Evolutionary conservation across 345 rosid species (phyloP).

Genomic region (Orychophragmus violaceus): DNA sequence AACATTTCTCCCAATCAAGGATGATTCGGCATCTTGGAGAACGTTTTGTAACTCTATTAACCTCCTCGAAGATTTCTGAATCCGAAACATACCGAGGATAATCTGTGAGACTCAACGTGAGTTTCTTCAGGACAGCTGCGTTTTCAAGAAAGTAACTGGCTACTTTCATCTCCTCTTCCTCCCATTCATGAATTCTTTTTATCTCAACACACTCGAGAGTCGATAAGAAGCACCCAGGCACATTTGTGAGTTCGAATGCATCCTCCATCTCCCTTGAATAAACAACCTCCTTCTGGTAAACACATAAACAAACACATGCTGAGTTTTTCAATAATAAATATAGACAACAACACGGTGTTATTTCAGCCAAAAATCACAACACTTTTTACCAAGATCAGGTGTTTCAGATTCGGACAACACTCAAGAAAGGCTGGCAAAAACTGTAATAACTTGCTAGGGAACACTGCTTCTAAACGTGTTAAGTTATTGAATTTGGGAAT

Average conservation of each 20-base stretch:
- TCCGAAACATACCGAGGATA: neutral
- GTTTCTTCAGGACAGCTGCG: constrained; percentile 1
- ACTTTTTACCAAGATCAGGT: too few species aligned
- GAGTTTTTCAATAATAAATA: neutral
- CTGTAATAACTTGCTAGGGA: neutral
- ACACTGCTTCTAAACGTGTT: neutral
- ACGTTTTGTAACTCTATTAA: too few species aligned
- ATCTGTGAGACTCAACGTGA: neutral
- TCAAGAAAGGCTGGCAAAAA: too few species aligned
- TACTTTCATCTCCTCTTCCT: neutral
- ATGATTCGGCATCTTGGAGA: neutral
- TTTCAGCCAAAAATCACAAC: too few species aligned
- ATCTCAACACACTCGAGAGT: constrained; percentile 13
- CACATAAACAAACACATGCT: too few species aligned
- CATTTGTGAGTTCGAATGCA: neutral
- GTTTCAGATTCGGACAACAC: too few species aligned
- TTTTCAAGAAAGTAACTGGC: too few species aligned
- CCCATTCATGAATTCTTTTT: neutral
- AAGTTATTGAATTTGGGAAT: constrained; percentile 7
- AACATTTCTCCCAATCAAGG: neutral
- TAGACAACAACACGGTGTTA: neutral
- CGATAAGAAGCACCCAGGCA: neutral
- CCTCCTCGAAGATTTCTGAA: too few species aligned
- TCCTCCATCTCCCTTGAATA: neutral
- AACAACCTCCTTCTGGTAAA: neutral